A percentile compares a stretch with the other conserved stretches of the same genome.
These are phyloP conservation scores for Pythium insidiosum DNA, from an alignment of 352 stramenopile genomes.

Conservation along the genomic window DNA sequence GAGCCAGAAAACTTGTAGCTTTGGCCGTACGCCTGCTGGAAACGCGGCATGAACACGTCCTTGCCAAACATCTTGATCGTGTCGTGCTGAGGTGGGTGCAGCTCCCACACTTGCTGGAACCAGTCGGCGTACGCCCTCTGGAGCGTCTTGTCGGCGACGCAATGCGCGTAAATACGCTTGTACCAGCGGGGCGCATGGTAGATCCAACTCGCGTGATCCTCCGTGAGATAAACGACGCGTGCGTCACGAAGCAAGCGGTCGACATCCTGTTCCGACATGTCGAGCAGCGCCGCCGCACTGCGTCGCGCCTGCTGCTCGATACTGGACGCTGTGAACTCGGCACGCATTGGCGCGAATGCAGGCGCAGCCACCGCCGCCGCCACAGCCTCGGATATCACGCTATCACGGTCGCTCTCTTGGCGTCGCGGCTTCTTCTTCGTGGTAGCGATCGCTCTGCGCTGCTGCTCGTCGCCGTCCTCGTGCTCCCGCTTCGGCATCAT, in stretches of 20 bases:
- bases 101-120: slow-evolving; percentile 35
- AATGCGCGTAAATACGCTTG: slow-evolving; percentile 17
- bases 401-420: not conserved
- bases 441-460: too few relatives aligned
- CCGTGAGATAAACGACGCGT: slow-evolving; percentile 14
- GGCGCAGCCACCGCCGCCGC: too few relatives aligned
- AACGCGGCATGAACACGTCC: slow-evolving; percentile 47
- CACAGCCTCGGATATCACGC: not conserved
- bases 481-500: not conserved
- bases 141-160: not conserved
- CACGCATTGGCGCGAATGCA: not conserved
- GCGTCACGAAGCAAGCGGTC: slow-evolving; percentile 7
- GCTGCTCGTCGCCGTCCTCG: not conserved
- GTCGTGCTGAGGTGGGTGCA: slow-evolving; percentile 50
- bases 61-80: slow-evolving; percentile 74
- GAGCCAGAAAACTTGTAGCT: slow-evolving; percentile 56
- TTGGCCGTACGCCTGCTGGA: slow-evolving; percentile 52
- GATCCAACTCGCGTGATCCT: slow-evolving; percentile 38
- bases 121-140: slow-evolving; percentile 5
- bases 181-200: slow-evolving; percentile 57
- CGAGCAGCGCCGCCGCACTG: not conserved
- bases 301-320: not conserved
- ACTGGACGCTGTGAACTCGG: not conserved
- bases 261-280: not conserved
- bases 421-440: not conserved